phyloP scores from a whole-genome alignment of 73 alveolate species.

The Uronychia setigera region DNA sequence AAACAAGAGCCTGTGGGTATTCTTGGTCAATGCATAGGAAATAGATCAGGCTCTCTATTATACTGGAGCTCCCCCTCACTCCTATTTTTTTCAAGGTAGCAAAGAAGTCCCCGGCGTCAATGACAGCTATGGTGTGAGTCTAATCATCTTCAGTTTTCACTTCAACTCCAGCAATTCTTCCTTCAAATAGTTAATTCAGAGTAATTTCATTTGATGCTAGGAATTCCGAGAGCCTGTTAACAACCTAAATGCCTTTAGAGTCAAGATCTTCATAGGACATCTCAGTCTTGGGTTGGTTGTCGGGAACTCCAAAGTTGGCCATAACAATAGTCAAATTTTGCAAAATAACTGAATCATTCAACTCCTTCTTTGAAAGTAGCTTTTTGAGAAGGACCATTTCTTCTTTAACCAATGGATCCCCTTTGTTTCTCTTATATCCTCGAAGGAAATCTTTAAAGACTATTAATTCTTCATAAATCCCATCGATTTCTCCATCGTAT shows the following conservation, averaged over 20 bases:
- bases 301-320: background rate
- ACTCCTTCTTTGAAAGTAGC: background rate
- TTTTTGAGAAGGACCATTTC: background rate
- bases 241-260: background rate
- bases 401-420: background rate
- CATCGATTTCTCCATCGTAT: background rate
- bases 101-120: background rate
- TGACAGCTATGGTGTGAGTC: background rate
- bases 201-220: background rate
- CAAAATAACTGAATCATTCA: background rate
- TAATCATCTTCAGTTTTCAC: background rate
- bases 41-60: background rate
- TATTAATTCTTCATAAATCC: background rate
- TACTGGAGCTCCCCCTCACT: background rate
- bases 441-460: background rate
- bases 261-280: background rate
- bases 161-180: background rate
- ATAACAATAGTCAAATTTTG: background rate
- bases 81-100: background rate
- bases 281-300: background rate
- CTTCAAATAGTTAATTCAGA: background rate
- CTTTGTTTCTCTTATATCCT: background rate
- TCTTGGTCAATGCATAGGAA: background rate
- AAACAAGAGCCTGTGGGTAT: background rate
- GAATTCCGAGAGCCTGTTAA: background rate